Evolutionary conservation across 331 rosid genomes (phyloP).

Genomic region (Cydonia oblonga): DNA sequence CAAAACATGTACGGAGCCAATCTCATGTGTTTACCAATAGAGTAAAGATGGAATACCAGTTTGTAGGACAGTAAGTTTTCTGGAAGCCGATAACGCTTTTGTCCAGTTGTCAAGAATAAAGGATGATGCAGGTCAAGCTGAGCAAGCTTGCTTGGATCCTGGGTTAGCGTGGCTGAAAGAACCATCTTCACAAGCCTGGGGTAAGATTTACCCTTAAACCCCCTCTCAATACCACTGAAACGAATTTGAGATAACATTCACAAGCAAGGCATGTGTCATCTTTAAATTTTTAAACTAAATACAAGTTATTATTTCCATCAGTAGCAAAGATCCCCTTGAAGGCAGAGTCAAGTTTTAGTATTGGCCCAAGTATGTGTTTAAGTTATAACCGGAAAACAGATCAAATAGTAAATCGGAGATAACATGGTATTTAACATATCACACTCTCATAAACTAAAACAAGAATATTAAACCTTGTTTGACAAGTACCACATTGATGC

Average conservation of each 20-base stretch:
- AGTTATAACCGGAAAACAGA: background rate
- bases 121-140: slow-evolving; percentile 83
- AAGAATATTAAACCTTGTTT: background rate
- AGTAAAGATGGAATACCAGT: slow-evolving; percentile 36
- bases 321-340: background rate
- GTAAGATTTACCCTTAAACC: slow-evolving; percentile 56
- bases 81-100: slow-evolving; percentile 75
- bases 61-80: slow-evolving; percentile 65
- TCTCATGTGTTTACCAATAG: background rate
- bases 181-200: slow-evolving; percentile 87
- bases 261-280: background rate
- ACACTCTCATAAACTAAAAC: background rate
- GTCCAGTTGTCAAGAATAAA: slow-evolving; percentile 66
- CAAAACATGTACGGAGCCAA: background rate
- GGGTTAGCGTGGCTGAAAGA: slow-evolving; percentile 82
- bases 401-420: background rate
- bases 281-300: background rate
- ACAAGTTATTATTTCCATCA: background rate
- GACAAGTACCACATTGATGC: background rate
- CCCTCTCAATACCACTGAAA: slow-evolving; percentile 78
- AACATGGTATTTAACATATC: background rate
- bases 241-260: slow-evolving; percentile 1
- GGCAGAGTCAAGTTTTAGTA: background rate
- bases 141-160: slow-evolving; percentile 76
- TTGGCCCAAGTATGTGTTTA: background rate